A percentile compares a stretch with the other conserved stretches of the same genome.
Evolutionary conservation across 257 asterid species (phyloP).

Genomic region (Penstemon eatonii): DNA sequence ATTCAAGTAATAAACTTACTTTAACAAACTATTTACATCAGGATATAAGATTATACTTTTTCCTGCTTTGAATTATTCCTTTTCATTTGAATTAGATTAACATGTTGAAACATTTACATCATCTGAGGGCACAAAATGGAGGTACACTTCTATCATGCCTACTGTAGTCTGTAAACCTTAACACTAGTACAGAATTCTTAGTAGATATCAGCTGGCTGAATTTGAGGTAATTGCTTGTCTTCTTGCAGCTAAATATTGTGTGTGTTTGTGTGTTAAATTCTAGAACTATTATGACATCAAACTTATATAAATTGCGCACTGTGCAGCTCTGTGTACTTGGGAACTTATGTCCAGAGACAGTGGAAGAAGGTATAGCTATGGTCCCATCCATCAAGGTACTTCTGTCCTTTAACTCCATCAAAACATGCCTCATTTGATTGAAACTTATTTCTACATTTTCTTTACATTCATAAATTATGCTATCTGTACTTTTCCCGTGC

Average conservation of each 20-base stretch:
- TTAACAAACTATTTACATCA: neutral
- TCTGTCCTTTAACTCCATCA: conserved; percentile 3
- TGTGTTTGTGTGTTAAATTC: neutral
- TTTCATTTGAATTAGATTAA: neutral
- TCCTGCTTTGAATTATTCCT: neutral
- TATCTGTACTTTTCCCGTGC: neutral
- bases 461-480: neutral
- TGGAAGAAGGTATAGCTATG: conserved; percentile 91
- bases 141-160: neutral
- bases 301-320: neutral
- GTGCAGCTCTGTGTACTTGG: conserved; percentile 91
- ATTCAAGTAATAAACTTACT: neutral
- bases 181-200: conserved; percentile 67
- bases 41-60: neutral
- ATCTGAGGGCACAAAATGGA: neutral
- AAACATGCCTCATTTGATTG: neutral
- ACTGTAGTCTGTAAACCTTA: conserved; percentile 35
- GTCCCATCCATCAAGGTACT: conserved; percentile 96
- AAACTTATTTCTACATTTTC: neutral
- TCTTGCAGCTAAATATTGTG: conserved; percentile 9
- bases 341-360: conserved; percentile 92
- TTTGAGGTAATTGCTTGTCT: conserved; percentile 57
- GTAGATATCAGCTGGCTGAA: conserved; percentile 85
- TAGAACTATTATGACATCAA: neutral
- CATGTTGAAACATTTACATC: neutral